A percentile compares a stretch with the other conserved stretches of the same genome.
phyloP scores from a whole-genome alignment of 257 asterid species.

The Fraxinus anomala region DNA sequence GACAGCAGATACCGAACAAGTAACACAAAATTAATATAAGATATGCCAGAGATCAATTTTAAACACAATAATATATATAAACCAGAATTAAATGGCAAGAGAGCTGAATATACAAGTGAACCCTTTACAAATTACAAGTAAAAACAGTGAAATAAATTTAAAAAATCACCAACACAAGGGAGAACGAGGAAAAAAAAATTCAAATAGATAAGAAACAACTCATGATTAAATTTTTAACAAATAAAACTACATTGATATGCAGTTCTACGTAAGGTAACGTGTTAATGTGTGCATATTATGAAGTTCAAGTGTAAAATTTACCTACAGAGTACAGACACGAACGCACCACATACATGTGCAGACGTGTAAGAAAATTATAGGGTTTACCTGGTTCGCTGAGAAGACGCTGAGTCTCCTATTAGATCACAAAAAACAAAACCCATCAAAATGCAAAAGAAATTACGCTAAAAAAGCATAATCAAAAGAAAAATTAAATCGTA shows the following conservation, averaged over 20 bases:
- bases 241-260: not conserved
- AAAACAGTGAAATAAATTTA: not conserved
- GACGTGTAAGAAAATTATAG: not conserved
- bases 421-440: slow-evolving; percentile 25
- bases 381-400: slow-evolving; percentile 93
- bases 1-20: not conserved
- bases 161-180: not conserved
- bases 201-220: not conserved
- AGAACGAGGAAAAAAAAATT: not conserved
- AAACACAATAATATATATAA: not conserved
- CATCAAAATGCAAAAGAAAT: not conserved
- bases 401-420: slow-evolving; percentile 97
- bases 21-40: not conserved
- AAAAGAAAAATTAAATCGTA: slow-evolving; percentile 9
- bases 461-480: slow-evolving; percentile 12
- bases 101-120: not conserved
- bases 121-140: not conserved
- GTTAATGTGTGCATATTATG: not conserved
- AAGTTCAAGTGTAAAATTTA: slow-evolving; percentile 11
- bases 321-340: not conserved
- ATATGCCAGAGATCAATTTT: not conserved
- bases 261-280: not conserved
- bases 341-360: not conserved
- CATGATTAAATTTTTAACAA: not conserved
- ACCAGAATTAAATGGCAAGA: not conserved